Conservation (phyloP, 2,329 filamentous ascomycete genomes). For the Clonostachys chloroleuca region DNA sequence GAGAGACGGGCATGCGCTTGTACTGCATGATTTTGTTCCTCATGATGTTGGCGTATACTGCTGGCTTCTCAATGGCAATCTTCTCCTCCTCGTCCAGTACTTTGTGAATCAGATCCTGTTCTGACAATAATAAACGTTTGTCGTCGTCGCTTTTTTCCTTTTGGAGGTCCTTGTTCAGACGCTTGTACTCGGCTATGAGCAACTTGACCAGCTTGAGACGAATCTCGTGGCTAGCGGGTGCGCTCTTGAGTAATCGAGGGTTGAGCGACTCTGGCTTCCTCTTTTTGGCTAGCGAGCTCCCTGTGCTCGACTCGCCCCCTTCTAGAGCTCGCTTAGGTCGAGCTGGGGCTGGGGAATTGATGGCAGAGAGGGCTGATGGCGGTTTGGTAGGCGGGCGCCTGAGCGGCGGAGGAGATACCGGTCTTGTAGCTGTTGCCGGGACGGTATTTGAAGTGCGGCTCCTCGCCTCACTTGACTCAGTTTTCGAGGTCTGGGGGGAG, state of each 20-base stretch:
- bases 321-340: background rate
- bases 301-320: background rate
- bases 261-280: constrained; percentile 52
- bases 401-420: constrained; percentile 26
- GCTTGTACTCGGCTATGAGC: constrained; percentile 60
- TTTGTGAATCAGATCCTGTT: constrained; percentile 63
- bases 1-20: constrained; percentile 66
- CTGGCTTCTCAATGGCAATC: constrained; percentile 59
- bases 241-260: constrained; percentile 57
- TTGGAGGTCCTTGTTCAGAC: constrained; percentile 60
- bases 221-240: constrained; percentile 52
- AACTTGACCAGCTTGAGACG: constrained; percentile 55
- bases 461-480: background rate
- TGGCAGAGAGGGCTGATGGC: background rate
- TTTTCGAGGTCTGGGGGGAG: constrained; percentile 5
- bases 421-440: constrained; percentile 14
- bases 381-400: constrained; percentile 12
- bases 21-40: constrained; percentile 75
- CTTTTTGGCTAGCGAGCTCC: background rate
- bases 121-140: constrained; percentile 48
- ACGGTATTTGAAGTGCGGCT: constrained; percentile 3
- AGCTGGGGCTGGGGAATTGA: background rate
- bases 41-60: constrained; percentile 79
- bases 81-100: constrained; percentile 77
- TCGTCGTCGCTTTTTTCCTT: constrained; percentile 40